Percentiles rank a stretch among this genome's conserved stretches.
Evolutionary conservation across 2,329 filamentous ascomycete genomes (phyloP).

Genomic region (Colletotrichum musicola): DNA sequence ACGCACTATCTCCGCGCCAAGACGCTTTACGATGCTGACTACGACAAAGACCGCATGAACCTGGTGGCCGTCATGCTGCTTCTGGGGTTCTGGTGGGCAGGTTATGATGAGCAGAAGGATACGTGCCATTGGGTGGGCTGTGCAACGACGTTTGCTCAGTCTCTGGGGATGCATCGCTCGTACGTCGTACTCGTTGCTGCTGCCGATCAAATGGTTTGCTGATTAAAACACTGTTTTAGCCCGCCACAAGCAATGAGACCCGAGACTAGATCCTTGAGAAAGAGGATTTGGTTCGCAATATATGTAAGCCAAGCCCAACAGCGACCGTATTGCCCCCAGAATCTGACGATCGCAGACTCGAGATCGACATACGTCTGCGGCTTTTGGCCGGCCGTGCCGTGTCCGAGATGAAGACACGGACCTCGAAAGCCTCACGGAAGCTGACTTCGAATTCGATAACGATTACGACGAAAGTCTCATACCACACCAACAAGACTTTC

Average conservation of each 20-base stretch:
- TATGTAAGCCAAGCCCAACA: slow-evolving; percentile 1
- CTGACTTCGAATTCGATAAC: slow-evolving; percentile 49
- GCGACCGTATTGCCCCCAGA: too few relatives aligned
- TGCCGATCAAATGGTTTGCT: neutral
- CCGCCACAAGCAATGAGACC: neutral
- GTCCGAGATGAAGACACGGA: slow-evolving; percentile 55
- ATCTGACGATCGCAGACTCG: slow-evolving; percentile 34
- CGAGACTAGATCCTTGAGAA: slow-evolving; percentile 5
- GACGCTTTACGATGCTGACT: slow-evolving; percentile 32
- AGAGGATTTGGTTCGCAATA: slow-evolving; percentile 27
- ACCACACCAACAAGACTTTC: slow-evolving; percentile 44
- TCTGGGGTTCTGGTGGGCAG: slow-evolving; percentile 32
- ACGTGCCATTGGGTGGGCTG: slow-evolving; percentile 31
- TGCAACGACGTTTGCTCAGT: slow-evolving; percentile 29
- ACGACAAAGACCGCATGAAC: slow-evolving; percentile 19
- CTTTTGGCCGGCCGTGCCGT: slow-evolving; percentile 50
- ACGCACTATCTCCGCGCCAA: slow-evolving; percentile 28
- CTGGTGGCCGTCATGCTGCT: slow-evolving; percentile 19
- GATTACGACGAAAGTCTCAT: slow-evolving; percentile 33
- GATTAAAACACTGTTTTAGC: neutral
- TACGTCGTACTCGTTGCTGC: neutral
- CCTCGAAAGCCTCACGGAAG: slow-evolving; percentile 47
- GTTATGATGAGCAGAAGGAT: slow-evolving; percentile 30
- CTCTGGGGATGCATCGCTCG: slow-evolving; percentile 30
- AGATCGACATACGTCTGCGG: slow-evolving; percentile 52